phyloP scores from a whole-genome alignment of 2,329 filamentous ascomycete genomes.

The Talaromyces rugulosus region DNA sequence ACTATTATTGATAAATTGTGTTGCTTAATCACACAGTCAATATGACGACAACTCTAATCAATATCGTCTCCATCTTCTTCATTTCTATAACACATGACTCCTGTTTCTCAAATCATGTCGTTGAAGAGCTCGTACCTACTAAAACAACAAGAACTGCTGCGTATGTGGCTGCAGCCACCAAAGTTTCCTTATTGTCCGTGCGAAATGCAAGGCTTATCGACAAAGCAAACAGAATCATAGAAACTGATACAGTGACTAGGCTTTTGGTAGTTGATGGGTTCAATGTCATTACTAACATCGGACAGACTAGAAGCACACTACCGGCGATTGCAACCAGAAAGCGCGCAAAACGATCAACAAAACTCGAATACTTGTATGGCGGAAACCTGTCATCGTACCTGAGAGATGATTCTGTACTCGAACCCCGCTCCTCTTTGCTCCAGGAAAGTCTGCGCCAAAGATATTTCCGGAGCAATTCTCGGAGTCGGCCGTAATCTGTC shows the following conservation, averaged over 20 bases:
- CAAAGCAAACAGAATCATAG: background rate
- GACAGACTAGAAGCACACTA: background rate
- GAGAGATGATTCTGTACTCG: background rate
- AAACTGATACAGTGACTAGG: background rate
- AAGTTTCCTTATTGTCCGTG: background rate
- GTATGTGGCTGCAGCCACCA: background rate
- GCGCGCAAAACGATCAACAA: background rate
- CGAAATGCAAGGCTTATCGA: background rate
- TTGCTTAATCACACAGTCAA: background rate
- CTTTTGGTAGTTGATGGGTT: background rate
- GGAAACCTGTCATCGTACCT: background rate
- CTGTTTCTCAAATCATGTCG: background rate
- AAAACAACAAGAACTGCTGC: background rate
- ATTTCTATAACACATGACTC: background rate
- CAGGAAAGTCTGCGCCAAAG: background rate
- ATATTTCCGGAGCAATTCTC: background rate
- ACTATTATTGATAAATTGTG: background rate
- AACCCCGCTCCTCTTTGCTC: background rate
- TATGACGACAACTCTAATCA: background rate
- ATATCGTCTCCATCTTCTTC: no score
- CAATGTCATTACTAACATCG: background rate
- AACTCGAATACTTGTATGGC: background rate
- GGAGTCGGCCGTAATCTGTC: background rate
- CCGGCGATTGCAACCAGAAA: background rate
- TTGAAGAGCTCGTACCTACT: background rate